These are phyloP conservation scores for Whalleya microplaca DNA, from an alignment of 2,329 filamentous ascomycete genomes.

Conservation along the genomic window DNA sequence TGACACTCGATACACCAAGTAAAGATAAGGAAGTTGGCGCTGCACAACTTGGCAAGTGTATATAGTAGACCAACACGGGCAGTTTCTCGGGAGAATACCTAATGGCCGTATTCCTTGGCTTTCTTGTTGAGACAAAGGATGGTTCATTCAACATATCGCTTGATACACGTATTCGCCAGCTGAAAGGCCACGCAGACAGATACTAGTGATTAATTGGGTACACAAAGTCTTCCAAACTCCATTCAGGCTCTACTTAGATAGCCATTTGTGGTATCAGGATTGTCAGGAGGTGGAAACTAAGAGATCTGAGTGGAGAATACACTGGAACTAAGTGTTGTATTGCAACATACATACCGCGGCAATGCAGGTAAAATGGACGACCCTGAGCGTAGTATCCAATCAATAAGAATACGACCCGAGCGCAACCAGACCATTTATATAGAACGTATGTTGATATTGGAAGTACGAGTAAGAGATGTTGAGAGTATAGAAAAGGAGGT, in stretches of 20 bases:
- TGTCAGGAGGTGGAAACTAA: conserved; percentile 13
- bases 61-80: too few relatives aligned
- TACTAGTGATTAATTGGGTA: conserved; percentile 17
- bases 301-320: conserved; percentile 9
- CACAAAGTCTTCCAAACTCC: conserved; percentile 3
- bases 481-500: neutral
- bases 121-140: neutral
- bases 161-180: conserved; percentile 11
- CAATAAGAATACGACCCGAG: neutral
- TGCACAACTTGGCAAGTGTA: too few relatives aligned
- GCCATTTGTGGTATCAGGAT: conserved; percentile 11
- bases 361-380: conserved; percentile 5
- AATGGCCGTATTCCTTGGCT: neutral
- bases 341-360: conserved; percentile 11
- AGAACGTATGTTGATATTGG: neutral
- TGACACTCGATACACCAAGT: neutral
- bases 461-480: neutral
- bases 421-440: too few relatives aligned
- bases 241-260: conserved; percentile 15
- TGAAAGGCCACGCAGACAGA: conserved; percentile 17
- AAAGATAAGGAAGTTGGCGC: neutral
- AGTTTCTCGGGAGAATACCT: neutral
- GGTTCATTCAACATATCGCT: conserved; percentile 2
- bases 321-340: neutral
- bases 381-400: conserved; percentile 13